phyloP scores from a whole-genome alignment of 2,329 filamentous ascomycete species.

The Zymoseptoria passerinii region DNA sequence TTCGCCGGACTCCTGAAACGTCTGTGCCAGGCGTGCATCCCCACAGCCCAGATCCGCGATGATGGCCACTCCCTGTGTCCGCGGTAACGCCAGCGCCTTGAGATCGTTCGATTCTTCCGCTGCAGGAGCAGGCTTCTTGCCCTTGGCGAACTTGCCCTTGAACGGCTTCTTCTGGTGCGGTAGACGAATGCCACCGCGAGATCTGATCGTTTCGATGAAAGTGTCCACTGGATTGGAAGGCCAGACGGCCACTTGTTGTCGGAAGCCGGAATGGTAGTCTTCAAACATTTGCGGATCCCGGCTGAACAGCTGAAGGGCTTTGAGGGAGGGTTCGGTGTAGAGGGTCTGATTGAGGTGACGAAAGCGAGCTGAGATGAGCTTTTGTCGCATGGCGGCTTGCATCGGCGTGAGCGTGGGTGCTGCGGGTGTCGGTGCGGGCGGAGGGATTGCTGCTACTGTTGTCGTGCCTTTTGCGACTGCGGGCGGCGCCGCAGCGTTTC shows the following conservation, averaged over 20 bases:
- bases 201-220: conserved; percentile 65
- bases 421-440: conserved; percentile 27
- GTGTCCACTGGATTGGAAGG: conserved; percentile 90
- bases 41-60: conserved; percentile 92
- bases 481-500: conserved; percentile 6
- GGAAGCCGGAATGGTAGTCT: conserved; percentile 95
- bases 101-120: conserved; percentile 20
- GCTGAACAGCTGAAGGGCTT: conserved; percentile 75
- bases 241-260: conserved; percentile 91
- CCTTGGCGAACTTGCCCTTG: conserved; percentile 29
- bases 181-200: conserved; percentile 50
- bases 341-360: conserved; percentile 94
- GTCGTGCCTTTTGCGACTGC: neutral
- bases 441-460: conserved; percentile 13
- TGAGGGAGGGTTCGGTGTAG: conserved; percentile 79
- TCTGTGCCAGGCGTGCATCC: conserved; percentile 70
- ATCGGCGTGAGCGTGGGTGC: conserved; percentile 72
- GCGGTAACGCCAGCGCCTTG: conserved; percentile 48
- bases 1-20: conserved; percentile 49
- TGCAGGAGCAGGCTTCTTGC: conserved; percentile 30
- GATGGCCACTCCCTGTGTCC: conserved; percentile 62
- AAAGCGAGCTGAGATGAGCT: conserved; percentile 90
- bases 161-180: conserved; percentile 27
- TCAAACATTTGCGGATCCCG: conserved; percentile 85
- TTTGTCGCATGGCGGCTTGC: conserved; percentile 88